Evolutionary conservation across 441 rosid genomes (phyloP).

Genomic region (Rhodomyrtus psidioides): DNA sequence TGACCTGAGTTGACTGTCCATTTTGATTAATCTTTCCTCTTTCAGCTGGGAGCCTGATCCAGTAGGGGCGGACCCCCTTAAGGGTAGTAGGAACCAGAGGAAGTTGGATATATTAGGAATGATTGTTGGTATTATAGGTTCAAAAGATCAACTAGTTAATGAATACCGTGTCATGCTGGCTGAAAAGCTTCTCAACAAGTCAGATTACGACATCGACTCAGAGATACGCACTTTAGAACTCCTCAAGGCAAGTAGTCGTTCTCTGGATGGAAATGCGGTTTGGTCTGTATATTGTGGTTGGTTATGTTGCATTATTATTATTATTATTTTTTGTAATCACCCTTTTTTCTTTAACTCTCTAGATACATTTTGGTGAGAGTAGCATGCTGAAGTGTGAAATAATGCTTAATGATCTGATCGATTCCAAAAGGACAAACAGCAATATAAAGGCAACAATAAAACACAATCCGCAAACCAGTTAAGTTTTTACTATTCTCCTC

Average conservation of each 20-base stretch:
- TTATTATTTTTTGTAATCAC: not conserved
- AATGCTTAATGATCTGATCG: slow-evolving; percentile 94
- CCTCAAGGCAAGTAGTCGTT: slow-evolving; percentile 57
- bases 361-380: slow-evolving; percentile 98
- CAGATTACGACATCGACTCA: slow-evolving; percentile 87
- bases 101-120: slow-evolving; percentile 91
- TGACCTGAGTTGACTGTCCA: not conserved
- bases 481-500: slow-evolving; percentile 1
- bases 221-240: slow-evolving; percentile 95
- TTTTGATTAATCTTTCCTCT: slow-evolving; percentile 12
- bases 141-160: slow-evolving; percentile 89
- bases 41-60: slow-evolving; percentile 98
- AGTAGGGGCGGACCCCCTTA: slow-evolving; percentile 81
- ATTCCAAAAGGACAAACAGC: slow-evolving; percentile 90
- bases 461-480: slow-evolving; percentile 52
- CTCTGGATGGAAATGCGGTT: not conserved
- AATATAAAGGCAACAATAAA: slow-evolving; percentile 60
- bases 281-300: not conserved
- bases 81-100: slow-evolving; percentile 75
- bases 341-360: slow-evolving; percentile 8
- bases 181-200: slow-evolving; percentile 93
- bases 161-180: slow-evolving; percentile 96
- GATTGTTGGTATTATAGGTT: slow-evolving; percentile 94
- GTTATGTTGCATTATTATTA: not conserved
- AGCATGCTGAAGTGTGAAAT: slow-evolving; percentile 98